Percentiles rank a stretch among this genome's conserved stretches.
phyloP scores from a whole-genome alignment of 1,284 basidiomycete species.

The Ustilago lituana region DNA sequence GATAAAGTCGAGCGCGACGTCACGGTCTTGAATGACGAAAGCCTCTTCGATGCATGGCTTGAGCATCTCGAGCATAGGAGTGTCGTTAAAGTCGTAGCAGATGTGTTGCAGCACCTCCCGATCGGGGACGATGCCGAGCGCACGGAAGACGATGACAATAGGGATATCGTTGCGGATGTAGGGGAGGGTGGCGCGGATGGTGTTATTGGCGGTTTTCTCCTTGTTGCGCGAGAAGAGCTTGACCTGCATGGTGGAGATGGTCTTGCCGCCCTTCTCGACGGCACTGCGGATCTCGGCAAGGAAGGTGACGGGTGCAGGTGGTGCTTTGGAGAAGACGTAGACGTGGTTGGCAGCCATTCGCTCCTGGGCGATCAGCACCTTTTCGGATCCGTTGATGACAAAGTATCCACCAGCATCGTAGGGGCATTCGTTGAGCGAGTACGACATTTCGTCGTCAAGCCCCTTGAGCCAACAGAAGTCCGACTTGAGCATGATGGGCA shows the following conservation, averaged over 20 bases:
- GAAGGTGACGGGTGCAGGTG: conserved; percentile 94
- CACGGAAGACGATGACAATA: conserved; percentile 98
- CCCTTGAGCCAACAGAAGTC: conserved; percentile 91
- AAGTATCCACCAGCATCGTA: conserved; percentile 96
- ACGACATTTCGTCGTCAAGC: conserved; percentile 81
- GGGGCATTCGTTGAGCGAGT: conserved; percentile 94
- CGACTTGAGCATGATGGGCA: conserved; percentile 97
- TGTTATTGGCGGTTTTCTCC: conserved; percentile 82
- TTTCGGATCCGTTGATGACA: conserved; percentile 99
- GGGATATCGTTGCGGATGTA: conserved; percentile 99
- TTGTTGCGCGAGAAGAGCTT: conserved; percentile 93
- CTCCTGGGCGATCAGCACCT: conserved; percentile 98
- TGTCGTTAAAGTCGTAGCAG: conserved; percentile 96
- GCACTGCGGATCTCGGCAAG: conserved; percentile 97
- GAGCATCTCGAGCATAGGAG: conserved; percentile 95
- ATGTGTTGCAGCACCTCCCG: conserved; percentile 98
- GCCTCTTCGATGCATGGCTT: conserved; percentile 99
- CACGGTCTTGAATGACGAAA: conserved; percentile 96
- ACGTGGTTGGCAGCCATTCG: conserved; percentile 99
- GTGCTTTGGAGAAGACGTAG: conserved; percentile 97
- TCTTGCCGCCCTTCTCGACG: conserved; percentile 98
- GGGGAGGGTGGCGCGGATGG: conserved; percentile 96
- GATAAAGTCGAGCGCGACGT: conserved; percentile 91
- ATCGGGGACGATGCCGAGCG: conserved; percentile 96
- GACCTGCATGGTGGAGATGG: conserved; percentile 96